Evolutionary conservation across 495 filamentous ascomycete species (phyloP).

Genomic region (Bryoglossum gracile): DNA sequence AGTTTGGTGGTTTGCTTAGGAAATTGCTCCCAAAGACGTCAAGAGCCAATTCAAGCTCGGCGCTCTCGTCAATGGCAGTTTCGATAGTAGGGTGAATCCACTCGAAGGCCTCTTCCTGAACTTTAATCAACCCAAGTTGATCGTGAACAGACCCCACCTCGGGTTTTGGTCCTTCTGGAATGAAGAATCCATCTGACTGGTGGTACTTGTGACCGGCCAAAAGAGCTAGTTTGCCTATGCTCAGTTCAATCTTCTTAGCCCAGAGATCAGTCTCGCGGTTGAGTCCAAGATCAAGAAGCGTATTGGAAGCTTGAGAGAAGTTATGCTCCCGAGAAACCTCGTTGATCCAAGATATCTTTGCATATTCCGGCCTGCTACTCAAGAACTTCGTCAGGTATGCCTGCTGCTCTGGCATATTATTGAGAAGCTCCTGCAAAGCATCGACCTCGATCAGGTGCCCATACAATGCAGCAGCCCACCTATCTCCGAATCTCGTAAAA

Average conservation of each 20-base stretch:
- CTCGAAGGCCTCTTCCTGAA: conserved; percentile 58
- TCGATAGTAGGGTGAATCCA: conserved; percentile 49
- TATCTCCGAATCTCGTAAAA: conserved; percentile 64
- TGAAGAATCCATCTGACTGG: conserved; percentile 25
- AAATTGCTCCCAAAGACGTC: conserved; percentile 53
- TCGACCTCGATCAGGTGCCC: conserved; percentile 60
- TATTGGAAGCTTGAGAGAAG: conserved; percentile 59
- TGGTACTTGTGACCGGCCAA: conserved; percentile 40
- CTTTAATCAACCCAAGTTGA: conserved; percentile 53
- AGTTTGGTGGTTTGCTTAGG: conserved; percentile 52
- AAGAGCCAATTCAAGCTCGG: conserved; percentile 66
- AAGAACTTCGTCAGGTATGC: conserved; percentile 67
- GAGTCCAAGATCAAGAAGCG: conserved; percentile 56
- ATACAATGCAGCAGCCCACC: conserved; percentile 77
- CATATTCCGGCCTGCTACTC: conserved; percentile 56
- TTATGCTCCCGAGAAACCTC: conserved; percentile 68
- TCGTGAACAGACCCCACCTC: conserved; percentile 45
- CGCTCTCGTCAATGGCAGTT: conserved; percentile 67
- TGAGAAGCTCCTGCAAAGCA: conserved; percentile 59
- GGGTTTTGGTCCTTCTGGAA: conserved; percentile 30
- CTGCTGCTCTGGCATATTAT: conserved; percentile 53
- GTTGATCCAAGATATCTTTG: conserved; percentile 89
- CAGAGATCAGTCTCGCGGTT: conserved; percentile 67
- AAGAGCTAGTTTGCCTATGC: conserved; percentile 72
- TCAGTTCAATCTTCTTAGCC: conserved; percentile 87